Base-by-base conservation (phyloP, 2,329 filamentous ascomycete species). In the Zasmidium cellare region DNA sequence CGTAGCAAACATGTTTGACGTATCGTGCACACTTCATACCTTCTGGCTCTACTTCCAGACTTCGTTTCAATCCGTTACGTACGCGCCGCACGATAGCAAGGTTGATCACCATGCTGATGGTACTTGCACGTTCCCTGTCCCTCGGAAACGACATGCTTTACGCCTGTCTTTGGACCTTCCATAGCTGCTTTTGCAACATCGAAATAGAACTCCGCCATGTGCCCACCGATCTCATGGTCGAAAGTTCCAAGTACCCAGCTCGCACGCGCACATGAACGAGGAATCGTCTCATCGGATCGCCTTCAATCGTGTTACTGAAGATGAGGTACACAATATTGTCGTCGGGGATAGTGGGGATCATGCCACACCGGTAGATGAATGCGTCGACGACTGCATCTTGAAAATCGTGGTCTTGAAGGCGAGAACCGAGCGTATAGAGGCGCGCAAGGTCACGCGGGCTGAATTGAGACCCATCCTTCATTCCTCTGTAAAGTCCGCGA, bases 381-480 rank as follows among this genome's bases (percentile, higher is more conserved):
- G 45, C 56, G 38, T 57, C 51, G 38, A 60, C 46, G 22, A 53
- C 31, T 6, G 56, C 46, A 31, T 57, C 51, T 35, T 58, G 31
- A 52, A 60, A 60, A 35, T 44, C 46, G 2, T 18, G 18, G 18
- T 62, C 62, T 51, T 60, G 57, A 16, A 60, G 47, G n/a, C 31
- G 47, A 2, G 59, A 57, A 24, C 53, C 59, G 11, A 60, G 47
- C 23, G 50, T 18, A 45, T 53, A 53, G 6, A 53, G 22, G 28
- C 28, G 28, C 28, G 28, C 28, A 7, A 31, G 14, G 28, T 14
- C 28, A 7, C 28, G 7, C 7, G 28, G 3, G 2, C 19, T 3
- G 19, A 20, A 22, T 51, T 38, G n/a, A 12, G 50, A 14, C 3
- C 12, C 2, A 3, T 44, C 3, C 6, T 28, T 56, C 9, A 41